Percentiles rank a stretch among this genome's conserved stretches.
phyloP scores from a whole-genome alignment of 2,329 filamentous ascomycete species.

The Rhynchosporium graminicola region DNA sequence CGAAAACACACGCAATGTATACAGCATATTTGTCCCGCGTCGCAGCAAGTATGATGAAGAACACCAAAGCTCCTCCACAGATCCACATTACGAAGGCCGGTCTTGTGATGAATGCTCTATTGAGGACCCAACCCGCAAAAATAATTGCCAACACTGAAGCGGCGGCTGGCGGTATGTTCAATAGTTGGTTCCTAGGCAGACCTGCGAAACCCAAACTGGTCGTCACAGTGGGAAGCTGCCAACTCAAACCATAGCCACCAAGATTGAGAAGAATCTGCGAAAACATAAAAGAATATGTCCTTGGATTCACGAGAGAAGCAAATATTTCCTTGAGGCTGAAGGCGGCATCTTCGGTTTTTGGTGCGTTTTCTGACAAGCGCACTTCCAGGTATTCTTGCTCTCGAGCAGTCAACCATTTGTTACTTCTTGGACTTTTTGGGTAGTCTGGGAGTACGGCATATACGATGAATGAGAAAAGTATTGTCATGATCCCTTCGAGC shows the following conservation, averaged over 20 bases:
- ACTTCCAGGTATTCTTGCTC: conserved; percentile 46
- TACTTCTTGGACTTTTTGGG: conserved; percentile 44
- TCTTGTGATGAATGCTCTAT: conserved; percentile 44
- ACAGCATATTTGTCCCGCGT: conserved; percentile 43
- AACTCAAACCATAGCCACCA: conserved; percentile 46
- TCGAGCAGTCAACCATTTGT: conserved; percentile 42
- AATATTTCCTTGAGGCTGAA: conserved; percentile 44
- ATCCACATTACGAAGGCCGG: conserved; percentile 46
- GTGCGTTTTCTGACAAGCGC: conserved; percentile 44
- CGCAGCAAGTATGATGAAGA: conserved; percentile 48
- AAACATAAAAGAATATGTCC: conserved; percentile 44
- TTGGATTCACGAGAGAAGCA: conserved; percentile 40
- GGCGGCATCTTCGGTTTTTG: conserved; percentile 42
- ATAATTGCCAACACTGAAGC: conserved; percentile 45
- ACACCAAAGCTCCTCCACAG: conserved; percentile 45
- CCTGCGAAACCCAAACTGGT: conserved; percentile 46
- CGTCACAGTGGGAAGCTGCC: conserved; percentile 47
- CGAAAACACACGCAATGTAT: conserved; percentile 48
- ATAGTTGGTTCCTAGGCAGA: conserved; percentile 47
- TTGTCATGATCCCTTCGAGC: conserved; percentile 47
- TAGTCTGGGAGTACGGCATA: conserved; percentile 48
- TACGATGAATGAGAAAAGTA: conserved; percentile 44
- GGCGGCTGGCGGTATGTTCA: conserved; percentile 49
- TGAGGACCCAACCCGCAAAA: conserved; percentile 45
- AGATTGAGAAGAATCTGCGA: conserved; percentile 45